Evolutionary conservation across 1,139 yeast genomes (phyloP).

Genomic region (Candida glucosophila): DNA sequence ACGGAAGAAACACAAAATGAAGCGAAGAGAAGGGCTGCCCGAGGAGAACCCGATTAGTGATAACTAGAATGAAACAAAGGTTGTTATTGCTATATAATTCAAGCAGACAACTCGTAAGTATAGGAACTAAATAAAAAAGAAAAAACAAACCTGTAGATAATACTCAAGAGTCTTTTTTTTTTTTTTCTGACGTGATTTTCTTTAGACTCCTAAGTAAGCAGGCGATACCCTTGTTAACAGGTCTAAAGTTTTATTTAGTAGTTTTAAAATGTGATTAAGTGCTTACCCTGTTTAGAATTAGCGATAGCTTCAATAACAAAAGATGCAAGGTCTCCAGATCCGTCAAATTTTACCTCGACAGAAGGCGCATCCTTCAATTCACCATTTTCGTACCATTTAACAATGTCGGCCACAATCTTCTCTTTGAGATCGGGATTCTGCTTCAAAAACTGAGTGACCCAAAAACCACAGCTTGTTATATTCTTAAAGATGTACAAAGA

Average conservation of each 20-base stretch:
- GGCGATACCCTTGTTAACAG: too few relatives aligned
- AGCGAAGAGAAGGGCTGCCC: too few relatives aligned
- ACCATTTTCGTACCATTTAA: conserved; percentile 59
- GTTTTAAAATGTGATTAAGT: conserved; percentile 21
- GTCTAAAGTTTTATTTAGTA: too few relatives aligned
- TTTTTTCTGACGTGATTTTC: too few relatives aligned
- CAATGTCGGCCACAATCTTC: conserved; percentile 50
- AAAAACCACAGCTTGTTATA: conserved; percentile 70
- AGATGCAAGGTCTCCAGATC: conserved; percentile 43
- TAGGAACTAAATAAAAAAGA: not conserved
- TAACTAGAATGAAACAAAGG: not conserved
- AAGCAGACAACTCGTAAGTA: not conserved
- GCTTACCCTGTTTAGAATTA: conserved; percentile 36
- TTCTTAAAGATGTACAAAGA: conserved; percentile 53
- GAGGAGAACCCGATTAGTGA: too few relatives aligned
- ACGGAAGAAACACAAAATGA: too few relatives aligned
- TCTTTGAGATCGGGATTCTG: conserved; percentile 45
- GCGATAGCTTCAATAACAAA: conserved; percentile 46
- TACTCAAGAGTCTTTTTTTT: not conserved
- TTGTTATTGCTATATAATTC: conserved; percentile 1
- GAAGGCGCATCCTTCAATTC: conserved; percentile 56
- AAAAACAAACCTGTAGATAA: conserved; percentile 1
- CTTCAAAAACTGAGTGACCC: conserved; percentile 50
- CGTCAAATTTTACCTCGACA: conserved; percentile 34
- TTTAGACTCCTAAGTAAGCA: too few relatives aligned